Evolutionary conservation across 306 rosid genomes (phyloP), one percentile per base, ranked within the genome.

Genomic region (Fragaria ananassa): DNA sequence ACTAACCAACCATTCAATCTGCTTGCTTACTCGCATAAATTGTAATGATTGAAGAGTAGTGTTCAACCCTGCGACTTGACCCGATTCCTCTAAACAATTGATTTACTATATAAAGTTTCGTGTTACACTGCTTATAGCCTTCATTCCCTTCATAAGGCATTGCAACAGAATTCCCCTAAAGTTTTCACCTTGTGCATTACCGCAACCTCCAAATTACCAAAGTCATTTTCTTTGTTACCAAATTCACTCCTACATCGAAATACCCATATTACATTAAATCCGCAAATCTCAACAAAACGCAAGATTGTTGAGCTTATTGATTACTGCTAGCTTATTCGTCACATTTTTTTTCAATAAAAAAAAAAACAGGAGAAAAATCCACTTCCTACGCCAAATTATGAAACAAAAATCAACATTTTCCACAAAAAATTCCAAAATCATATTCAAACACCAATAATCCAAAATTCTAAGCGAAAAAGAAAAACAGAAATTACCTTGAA

Each of bases 401-500:
- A 11, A 8, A 56, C 29, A 64, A 46, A 19, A 19, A 19, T 19
- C 13, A 21, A 70, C 45, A 9, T 41, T 54, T 31, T 46, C 25
- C 25, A n/a, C 66, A 65, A 37, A 9, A 64, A 25, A 45, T 17
- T 13, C 66, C 71, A 41, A 2, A 63, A 6, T 31, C 25, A 1
- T 27, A 47, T 7, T 18, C 2, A 29, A 49, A 39, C 29, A 31
- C 5, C 12, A 71, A 47, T 63, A 37, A 50, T n/a, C 9, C 9
- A 49, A 4, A 10, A 8, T 4, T 23, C 0, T 18, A 46, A 31
- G 35, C 0, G 35, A 49, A 5, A 37, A 34, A 31, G 14, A n/a
- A 12, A 0, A 15, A 3, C 25, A 49, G 21, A 5, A 37, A 11
- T 17, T 56, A 83, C 94, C 91, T 75, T 35, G 74, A 46, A 74